phyloP scores from a whole-genome alignment of 2,329 filamentous ascomycete genomes.

The Metarhizium anisopliae region DNA sequence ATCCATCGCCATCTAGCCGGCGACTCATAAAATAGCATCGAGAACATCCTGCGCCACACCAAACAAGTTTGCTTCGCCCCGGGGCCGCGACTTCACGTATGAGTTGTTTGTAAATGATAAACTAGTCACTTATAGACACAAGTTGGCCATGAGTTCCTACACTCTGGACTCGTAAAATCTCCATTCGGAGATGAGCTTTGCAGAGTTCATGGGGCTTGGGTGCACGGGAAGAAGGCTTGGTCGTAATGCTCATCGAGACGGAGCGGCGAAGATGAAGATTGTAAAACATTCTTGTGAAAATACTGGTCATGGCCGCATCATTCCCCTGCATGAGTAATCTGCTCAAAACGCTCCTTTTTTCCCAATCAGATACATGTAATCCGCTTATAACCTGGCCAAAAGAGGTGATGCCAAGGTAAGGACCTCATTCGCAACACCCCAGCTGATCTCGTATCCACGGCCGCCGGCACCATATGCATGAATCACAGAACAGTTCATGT shows the following conservation, averaged over 20 bases:
- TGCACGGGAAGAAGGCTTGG: neutral
- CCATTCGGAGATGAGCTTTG: neutral
- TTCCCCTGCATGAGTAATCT: too few relatives aligned
- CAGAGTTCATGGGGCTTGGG: neutral
- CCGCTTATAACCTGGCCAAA: neutral
- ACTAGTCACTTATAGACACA: too few relatives aligned
- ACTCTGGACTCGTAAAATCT: too few relatives aligned
- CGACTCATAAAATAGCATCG: too few relatives aligned
- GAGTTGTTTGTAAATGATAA: too few relatives aligned
- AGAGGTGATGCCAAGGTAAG: slow-evolving; percentile 12
- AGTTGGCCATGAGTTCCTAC: too few relatives aligned
- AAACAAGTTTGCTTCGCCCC: too few relatives aligned
- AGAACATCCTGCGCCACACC: too few relatives aligned
- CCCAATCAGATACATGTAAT: neutral
- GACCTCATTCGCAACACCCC: slow-evolving; percentile 46
- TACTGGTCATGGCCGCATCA: neutral
- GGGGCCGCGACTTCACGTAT: too few relatives aligned
- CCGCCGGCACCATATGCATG: slow-evolving; percentile 53
- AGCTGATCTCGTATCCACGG: slow-evolving; percentile 49
- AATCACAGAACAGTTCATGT: slow-evolving; percentile 16
- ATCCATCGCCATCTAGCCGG: too few relatives aligned
- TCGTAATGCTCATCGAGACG: neutral
- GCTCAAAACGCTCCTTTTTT: too few relatives aligned
- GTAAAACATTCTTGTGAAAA: neutral
- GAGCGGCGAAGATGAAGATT: neutral